Percentiles rank a stretch among this genome's conserved stretches.
phyloP scores from a whole-genome alignment of 495 filamentous ascomycete species.

The Penicillium daleae region DNA sequence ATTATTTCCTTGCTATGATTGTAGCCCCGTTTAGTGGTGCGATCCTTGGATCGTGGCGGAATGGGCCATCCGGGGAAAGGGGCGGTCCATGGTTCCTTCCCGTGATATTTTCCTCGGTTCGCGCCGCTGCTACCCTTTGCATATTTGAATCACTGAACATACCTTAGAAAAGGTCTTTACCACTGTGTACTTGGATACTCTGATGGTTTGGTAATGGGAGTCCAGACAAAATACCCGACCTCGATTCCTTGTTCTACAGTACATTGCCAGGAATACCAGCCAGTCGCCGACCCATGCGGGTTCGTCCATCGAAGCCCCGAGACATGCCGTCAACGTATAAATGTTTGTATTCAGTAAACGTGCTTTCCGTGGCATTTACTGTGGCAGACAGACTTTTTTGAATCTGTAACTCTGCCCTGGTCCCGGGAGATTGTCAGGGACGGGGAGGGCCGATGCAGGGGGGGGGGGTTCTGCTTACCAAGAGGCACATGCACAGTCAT shows the following conservation, averaged over 20 bases:
- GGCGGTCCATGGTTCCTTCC: conserved; percentile 34
- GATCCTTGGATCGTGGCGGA: conserved; percentile 22
- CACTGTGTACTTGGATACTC: too few relatives aligned
- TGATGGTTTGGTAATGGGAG: not conserved
- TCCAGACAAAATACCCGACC: not conserved
- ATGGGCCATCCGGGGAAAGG: conserved; percentile 29
- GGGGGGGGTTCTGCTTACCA: not conserved
- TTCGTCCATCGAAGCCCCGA: not conserved
- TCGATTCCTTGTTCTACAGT: not conserved
- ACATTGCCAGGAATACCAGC: not conserved
- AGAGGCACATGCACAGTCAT: not conserved
- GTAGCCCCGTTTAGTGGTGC: not conserved
- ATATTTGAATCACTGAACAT: not conserved
- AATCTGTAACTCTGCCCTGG: not conserved
- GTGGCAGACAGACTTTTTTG: not conserved
- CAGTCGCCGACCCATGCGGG: not conserved
- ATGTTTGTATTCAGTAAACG: not conserved
- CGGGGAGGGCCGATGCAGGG: conserved; percentile 14
- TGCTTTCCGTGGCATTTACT: not conserved
- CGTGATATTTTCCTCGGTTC: conserved; percentile 19
- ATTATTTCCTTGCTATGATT: not conserved
- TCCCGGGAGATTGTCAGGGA: conserved; percentile 2
- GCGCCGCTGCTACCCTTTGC: not conserved
- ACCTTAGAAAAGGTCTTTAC: not conserved
- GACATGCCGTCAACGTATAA: not conserved